phyloP scores from a whole-genome alignment of 2,329 filamentous ascomycete species.

The Apiospora koreana region DNA sequence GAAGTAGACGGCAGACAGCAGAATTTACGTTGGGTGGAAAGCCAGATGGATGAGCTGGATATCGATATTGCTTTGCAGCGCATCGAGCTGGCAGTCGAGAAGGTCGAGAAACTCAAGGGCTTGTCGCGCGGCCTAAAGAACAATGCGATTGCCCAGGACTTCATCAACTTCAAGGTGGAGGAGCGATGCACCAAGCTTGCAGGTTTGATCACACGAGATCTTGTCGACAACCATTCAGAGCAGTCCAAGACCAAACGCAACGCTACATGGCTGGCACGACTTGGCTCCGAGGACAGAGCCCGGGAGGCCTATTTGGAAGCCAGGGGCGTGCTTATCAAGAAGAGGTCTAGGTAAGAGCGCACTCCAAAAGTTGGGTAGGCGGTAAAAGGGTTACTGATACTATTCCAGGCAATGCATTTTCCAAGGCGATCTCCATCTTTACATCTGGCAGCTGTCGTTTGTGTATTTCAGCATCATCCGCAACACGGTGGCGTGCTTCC shows the following conservation, averaged over 20 bases:
- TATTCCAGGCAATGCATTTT: slow-evolving; percentile 83
- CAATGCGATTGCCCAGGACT: slow-evolving; percentile 85
- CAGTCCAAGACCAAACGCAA: slow-evolving; percentile 77
- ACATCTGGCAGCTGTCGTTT: slow-evolving; percentile 93
- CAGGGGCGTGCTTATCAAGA: slow-evolving; percentile 75
- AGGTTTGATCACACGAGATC: slow-evolving; percentile 71
- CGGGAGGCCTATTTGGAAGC: slow-evolving; percentile 84
- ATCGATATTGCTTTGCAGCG: slow-evolving; percentile 91
- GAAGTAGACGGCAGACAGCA: slow-evolving; percentile 97
- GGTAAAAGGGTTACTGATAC: neutral
- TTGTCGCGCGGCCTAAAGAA: slow-evolving; percentile 80
- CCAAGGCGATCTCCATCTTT: slow-evolving; percentile 87
- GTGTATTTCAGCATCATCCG: slow-evolving; percentile 94
- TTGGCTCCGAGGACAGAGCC: slow-evolving; percentile 89
- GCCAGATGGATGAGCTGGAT: slow-evolving; percentile 92
- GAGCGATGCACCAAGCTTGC: slow-evolving; percentile 80
- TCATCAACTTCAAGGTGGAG: slow-evolving; percentile 89
- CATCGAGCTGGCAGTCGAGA: slow-evolving; percentile 80
- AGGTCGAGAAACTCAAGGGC: slow-evolving; percentile 81
- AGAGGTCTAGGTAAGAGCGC: slow-evolving; percentile 71
- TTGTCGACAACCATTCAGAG: slow-evolving; percentile 77
- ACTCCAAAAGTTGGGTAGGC: neutral
- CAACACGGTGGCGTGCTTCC: slow-evolving; percentile 89
- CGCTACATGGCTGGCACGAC: slow-evolving; percentile 78
- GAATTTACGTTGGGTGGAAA: slow-evolving; percentile 93